Percentiles rank a stretch among this genome's conserved stretches.
phyloP scores from a whole-genome alignment of 352 stramenopile genomes.

The Stramenopiles sp. region DNA sequence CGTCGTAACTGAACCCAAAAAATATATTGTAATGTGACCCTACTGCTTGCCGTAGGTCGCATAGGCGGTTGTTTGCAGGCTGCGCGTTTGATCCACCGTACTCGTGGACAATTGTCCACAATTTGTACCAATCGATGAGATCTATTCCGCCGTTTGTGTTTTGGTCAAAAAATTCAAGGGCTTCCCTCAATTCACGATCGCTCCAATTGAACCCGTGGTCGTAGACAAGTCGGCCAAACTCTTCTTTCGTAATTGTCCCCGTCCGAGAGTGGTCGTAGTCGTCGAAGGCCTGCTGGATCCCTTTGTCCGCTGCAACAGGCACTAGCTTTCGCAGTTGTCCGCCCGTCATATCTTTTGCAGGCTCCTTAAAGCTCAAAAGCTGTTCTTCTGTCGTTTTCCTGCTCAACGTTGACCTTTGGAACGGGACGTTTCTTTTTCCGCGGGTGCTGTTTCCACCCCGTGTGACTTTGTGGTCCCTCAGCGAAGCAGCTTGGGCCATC shows the following conservation, averaged over 20 bases:
- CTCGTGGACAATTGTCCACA: background rate
- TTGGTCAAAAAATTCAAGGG: constrained; percentile 13
- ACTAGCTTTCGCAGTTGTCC: background rate
- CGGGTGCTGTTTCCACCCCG: background rate
- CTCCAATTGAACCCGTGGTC: constrained; percentile 4
- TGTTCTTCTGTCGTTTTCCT: background rate
- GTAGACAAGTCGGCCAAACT: background rate
- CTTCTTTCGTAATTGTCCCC: constrained; percentile 5
- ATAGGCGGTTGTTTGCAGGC: background rate
- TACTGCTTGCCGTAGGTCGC: constrained; percentile 2
- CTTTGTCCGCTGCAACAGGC: background rate
- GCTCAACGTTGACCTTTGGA: background rate
- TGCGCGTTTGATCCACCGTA: background rate
- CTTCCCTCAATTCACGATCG: constrained; percentile 2
- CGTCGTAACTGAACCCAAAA: constrained; percentile 8
- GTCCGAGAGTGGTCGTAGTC: constrained; percentile 7
- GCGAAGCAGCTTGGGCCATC: background rate
- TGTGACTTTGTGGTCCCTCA: background rate
- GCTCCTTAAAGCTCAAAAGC: background rate
- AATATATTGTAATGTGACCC: background rate
- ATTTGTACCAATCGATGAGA: constrained; percentile 6
- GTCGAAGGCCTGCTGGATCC: background rate
- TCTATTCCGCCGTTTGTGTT: constrained; percentile 2
- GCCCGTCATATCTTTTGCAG: background rate
- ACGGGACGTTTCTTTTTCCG: too few relatives aligned